Conservation (phyloP, 495 filamentous ascomycete species). For the Endocarpon pusillum region DNA sequence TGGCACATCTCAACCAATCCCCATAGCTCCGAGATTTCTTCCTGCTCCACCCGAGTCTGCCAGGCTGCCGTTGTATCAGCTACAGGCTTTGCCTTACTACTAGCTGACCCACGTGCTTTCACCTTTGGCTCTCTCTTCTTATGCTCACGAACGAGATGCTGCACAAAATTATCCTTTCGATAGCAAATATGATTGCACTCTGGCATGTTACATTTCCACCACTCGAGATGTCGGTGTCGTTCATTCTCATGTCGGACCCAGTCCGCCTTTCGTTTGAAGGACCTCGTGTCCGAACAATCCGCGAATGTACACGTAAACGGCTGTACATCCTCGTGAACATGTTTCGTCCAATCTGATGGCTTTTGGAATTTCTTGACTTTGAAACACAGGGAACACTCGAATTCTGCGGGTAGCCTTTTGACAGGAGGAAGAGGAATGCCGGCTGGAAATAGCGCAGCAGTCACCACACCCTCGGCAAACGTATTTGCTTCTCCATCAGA, state of each 20-base stretch:
- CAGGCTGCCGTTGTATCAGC: constrained; percentile 21
- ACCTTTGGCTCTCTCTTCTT: constrained; percentile 65
- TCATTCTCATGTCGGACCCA: constrained; percentile 97
- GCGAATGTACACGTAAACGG: constrained; percentile 91
- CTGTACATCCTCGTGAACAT: constrained; percentile 88
- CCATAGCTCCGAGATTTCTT: constrained; percentile 48
- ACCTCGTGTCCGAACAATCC: constrained; percentile 71
- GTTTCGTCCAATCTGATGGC: constrained; percentile 96
- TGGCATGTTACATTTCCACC: constrained; percentile 71
- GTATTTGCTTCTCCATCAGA: constrained; percentile 46
- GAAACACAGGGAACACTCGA: constrained; percentile 88
- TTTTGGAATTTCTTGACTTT: constrained; percentile 80
- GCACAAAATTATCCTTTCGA: constrained; percentile 88
- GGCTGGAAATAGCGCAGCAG: constrained; percentile 52
- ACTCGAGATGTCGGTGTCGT: constrained; percentile 78
- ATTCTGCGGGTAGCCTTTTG: constrained; percentile 61
- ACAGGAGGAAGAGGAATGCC: constrained; percentile 78
- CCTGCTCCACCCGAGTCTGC: constrained; percentile 25
- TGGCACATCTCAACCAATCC: constrained; percentile 65
- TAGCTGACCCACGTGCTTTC: constrained; percentile 24
- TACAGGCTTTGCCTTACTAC: constrained; percentile 8
- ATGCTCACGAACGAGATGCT: constrained; percentile 89
- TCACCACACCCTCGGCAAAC: constrained; percentile 47
- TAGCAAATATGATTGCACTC: constrained; percentile 79
- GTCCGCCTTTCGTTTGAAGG: constrained; percentile 93